A percentile compares a stretch with the other conserved stretches of the same genome.
These are phyloP conservation scores for Nitzschia sp. DNA, from an alignment of 108 stramenopile genomes.

Conservation along the genomic window DNA sequence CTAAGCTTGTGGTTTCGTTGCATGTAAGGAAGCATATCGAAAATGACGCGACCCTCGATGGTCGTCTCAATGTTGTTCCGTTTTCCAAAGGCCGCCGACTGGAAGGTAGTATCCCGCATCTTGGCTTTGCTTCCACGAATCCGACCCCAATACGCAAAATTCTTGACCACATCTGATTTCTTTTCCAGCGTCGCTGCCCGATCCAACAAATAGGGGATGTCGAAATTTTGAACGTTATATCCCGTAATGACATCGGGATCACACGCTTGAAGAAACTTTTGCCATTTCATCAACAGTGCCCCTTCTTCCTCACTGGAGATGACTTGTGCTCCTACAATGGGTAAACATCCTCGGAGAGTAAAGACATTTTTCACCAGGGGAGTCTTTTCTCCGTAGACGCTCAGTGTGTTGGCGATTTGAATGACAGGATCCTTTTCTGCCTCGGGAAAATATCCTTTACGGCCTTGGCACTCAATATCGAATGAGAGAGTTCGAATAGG, in stretches of 20 bases:
- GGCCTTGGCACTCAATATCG: conserved; percentile 99
- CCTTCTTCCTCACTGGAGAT: conserved; percentile 90
- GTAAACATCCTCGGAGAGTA: conserved; percentile 94
- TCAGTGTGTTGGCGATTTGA: conserved; percentile 97
- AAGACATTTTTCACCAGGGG: conserved; percentile 95
- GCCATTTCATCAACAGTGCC: conserved; percentile 94
- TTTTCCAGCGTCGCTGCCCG: conserved; percentile 85
- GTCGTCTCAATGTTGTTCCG: conserved; percentile 95
- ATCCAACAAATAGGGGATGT: conserved; percentile 97
- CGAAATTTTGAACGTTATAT: conserved; percentile 94
- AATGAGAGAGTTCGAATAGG: conserved; percentile 94
- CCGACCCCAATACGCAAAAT: conserved; percentile 90
- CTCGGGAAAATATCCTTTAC: conserved; percentile 97
- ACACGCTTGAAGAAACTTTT: conserved; percentile 81
- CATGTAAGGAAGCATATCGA: conserved; percentile 99
- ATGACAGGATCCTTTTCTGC: conserved; percentile 99
- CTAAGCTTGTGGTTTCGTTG: conserved; percentile 99
- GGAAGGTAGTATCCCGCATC: conserved; percentile 96
- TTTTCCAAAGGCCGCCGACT: conserved; percentile 94
- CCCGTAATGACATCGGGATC: conserved; percentile 99
- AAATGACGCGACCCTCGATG: conserved; percentile 96
- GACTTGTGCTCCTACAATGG: conserved; percentile 98
- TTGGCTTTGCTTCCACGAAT: conserved; percentile 79
- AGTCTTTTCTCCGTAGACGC: conserved; percentile 83
- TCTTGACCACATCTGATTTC: conserved; percentile 21